phyloP scores from a whole-genome alignment of 805 yeast genomes.

The Spencermartinsiella europaea region DNA sequence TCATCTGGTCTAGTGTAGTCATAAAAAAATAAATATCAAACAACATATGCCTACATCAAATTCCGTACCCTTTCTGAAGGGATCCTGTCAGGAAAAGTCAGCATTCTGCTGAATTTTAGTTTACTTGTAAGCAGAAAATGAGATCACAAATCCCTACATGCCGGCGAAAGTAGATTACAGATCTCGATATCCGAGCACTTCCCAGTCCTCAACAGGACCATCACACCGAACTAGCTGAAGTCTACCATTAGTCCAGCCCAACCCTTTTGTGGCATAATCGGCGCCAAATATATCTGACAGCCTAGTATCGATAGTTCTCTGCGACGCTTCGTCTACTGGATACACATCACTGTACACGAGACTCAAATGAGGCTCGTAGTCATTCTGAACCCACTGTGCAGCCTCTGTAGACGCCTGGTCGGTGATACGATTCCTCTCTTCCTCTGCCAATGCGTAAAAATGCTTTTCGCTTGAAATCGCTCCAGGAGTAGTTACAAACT shows the following conservation, averaged over 20 bases:
- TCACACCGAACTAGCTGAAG: conserved; percentile 62
- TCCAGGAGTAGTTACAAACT: conserved; percentile 29
- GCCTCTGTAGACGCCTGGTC: conserved; percentile 42
- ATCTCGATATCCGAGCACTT: conserved; percentile 46
- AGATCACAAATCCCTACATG: too few species aligned
- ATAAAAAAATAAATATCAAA: too few species aligned
- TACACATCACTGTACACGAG: conserved; percentile 59
- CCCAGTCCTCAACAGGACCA: conserved; percentile 70
- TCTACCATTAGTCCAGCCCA: conserved; percentile 67
- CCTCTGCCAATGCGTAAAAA: conserved; percentile 26
- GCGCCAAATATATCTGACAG: conserved; percentile 60
- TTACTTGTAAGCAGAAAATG: too few species aligned
- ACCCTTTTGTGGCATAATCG: conserved; percentile 32
- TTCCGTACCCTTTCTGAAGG: too few species aligned
- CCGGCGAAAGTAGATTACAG: too few species aligned
- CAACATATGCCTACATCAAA: too few species aligned
- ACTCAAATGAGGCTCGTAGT: conserved; percentile 69
- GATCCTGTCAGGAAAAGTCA: too few species aligned
- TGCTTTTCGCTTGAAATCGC: conserved; percentile 18
- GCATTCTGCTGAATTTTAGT: too few species aligned
- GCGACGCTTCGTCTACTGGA: conserved; percentile 63
- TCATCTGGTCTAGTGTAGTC: too few species aligned
- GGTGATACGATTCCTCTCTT: conserved; percentile 22
- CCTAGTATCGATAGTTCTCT: conserved; percentile 58
- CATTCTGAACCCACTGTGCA: conserved; percentile 49